phyloP scores from a whole-genome alignment of 2,329 filamentous ascomycete species.

The Ambrosiella cleistominuta region DNA sequence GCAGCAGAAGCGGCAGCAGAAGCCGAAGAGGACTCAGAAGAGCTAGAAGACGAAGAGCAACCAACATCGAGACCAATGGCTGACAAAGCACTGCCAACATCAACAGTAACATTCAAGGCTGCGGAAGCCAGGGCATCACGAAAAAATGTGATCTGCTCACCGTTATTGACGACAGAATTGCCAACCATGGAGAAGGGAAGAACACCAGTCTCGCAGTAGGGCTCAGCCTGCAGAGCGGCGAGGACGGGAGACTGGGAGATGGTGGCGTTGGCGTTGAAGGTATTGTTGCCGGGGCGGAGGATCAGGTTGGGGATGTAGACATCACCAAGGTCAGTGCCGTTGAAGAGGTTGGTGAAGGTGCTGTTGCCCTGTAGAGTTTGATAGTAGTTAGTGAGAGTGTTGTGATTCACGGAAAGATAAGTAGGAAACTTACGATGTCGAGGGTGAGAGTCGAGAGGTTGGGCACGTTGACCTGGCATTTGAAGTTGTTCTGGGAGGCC shows the following conservation, averaged over 20 bases:
- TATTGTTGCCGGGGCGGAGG: conserved; percentile 41
- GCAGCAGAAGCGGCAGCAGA: not conserved
- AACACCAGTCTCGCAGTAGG: conserved; percentile 36
- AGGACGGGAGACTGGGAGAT: conserved; percentile 35
- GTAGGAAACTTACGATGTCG: conserved; percentile 34
- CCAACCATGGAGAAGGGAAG: conserved; percentile 39
- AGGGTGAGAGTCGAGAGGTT: conserved; percentile 48
- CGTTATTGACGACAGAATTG: conserved; percentile 32
- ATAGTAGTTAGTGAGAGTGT: conserved; percentile 1
- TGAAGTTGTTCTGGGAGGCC: conserved; percentile 32
- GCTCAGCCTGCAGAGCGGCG: conserved; percentile 21
- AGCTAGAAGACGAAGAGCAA: conserved; percentile 1
- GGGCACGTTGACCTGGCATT: conserved; percentile 39
- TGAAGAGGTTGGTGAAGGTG: conserved; percentile 40
- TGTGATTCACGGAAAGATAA: not conserved
- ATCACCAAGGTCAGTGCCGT: conserved; percentile 33
- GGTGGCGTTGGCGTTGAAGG: conserved; percentile 34
- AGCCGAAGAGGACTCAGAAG: not conserved
- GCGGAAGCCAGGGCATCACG: conserved; percentile 33
- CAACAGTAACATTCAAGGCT: conserved; percentile 34
- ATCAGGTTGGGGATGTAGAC: conserved; percentile 39
- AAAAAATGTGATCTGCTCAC: conserved; percentile 37
- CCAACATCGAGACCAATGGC: conserved; percentile 18
- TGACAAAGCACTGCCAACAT: conserved; percentile 29
- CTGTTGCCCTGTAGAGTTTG: conserved; percentile 36